A percentile compares a stretch with the other conserved stretches of the same genome.
Conservation (phyloP, 1,284 basidiomycete species). For the Ganoderma meredithae region DNA sequence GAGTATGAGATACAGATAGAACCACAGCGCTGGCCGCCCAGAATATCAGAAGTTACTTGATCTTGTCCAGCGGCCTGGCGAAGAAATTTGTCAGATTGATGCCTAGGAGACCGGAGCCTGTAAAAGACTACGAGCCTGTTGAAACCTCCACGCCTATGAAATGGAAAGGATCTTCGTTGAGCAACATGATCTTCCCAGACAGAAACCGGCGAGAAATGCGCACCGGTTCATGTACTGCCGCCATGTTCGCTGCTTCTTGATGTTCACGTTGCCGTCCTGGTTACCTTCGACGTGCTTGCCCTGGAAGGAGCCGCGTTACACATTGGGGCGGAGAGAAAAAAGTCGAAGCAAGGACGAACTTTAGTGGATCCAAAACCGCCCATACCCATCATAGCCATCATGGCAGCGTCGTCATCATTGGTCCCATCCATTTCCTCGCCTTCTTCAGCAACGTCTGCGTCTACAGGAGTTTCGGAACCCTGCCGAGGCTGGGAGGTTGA, state of each 20-base stretch:
- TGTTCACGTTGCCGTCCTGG: slow-evolving; percentile 74
- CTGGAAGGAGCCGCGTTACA: slow-evolving; percentile 46
- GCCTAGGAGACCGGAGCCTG: neutral
- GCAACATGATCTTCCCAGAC: slow-evolving; percentile 22
- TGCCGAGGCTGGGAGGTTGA: slow-evolving; percentile 31
- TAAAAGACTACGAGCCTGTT: slow-evolving; percentile 67
- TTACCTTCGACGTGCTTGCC: slow-evolving; percentile 84
- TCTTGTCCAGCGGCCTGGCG: slow-evolving; percentile 71
- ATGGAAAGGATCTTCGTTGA: slow-evolving; percentile 22
- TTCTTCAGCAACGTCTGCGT: slow-evolving; percentile 58
- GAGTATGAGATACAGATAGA: neutral
- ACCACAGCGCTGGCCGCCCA: neutral
- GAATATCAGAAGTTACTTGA: slow-evolving; percentile 53
- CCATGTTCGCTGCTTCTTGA: slow-evolving; percentile 95
- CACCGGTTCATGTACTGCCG: slow-evolving; percentile 95
- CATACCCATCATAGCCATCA: slow-evolving; percentile 94
- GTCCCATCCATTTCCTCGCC: slow-evolving; percentile 73
- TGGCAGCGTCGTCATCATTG: slow-evolving; percentile 78
- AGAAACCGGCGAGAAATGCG: slow-evolving; percentile 29
- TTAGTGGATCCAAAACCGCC: slow-evolving; percentile 91
- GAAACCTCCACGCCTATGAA: slow-evolving; percentile 84
- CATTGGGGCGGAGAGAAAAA: neutral
- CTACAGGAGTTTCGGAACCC: slow-evolving; percentile 44
- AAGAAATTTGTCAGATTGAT: slow-evolving; percentile 28
- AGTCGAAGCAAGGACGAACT: slow-evolving; percentile 53